Base-by-base conservation (phyloP, 164 flowering plant genomes). In the Echeveria elegans region DNA sequence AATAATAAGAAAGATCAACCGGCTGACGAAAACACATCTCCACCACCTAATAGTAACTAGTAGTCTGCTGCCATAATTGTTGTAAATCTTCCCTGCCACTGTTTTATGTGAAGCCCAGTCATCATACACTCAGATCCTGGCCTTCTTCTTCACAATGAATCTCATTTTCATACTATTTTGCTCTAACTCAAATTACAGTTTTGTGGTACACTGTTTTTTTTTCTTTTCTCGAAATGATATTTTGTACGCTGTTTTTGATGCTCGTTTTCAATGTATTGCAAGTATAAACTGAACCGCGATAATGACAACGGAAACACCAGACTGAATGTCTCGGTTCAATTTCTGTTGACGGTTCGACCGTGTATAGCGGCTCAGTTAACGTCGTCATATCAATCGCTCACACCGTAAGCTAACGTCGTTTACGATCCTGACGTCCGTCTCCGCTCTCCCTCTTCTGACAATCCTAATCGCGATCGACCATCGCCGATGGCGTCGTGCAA, bases 401-500 rank as follows among this genome's bases (percentile, higher is more conserved):
- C 38, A 36, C 38, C 41, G 41, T 8, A 8, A 10, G 12, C 12
- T 38, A 38, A 38, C 41, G 41, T 38, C 41, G 41, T 38, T 14
- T 38, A 38, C 41, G 41, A 38, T 8, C 41, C 41, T 38, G 1
- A 38, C 41, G 41, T 4, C 41, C 66, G 66, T 63, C 29, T 63
- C 45, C 29, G 24, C 38, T 36, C 40, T 36, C 26, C 37, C 66
- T 37, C 66, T 40, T 21, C 41, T 23, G 24, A 12, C 23, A 34
- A 19, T 26, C 52, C 16, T 67, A 62, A 47, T 73, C 73, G 76
- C 67, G 16, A 53, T 74, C 77, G 66, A 75, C 77, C 74, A 65
- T 73, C 67, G 34, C 36, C 62, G 50, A 86, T 82, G 90, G 85
- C 87, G n/a, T 76, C 85, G 62, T 82, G 82, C 77, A 84, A 80